These are phyloP conservation scores for Mycena maculata DNA, from an alignment of 768 basidiomycete genomes.

Conservation along the genomic window DNA sequence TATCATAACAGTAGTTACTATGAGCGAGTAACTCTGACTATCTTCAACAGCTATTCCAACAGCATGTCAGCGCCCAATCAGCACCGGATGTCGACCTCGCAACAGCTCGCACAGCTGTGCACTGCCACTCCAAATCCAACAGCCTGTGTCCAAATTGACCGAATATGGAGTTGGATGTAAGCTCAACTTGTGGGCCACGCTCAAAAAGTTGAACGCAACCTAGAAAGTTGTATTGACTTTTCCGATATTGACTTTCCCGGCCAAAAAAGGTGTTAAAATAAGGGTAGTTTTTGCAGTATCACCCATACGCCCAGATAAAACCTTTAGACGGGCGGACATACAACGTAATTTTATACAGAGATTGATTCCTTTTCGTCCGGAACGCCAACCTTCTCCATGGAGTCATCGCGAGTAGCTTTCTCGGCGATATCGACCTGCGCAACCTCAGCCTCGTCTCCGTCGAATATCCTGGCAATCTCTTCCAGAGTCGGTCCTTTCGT, in stretches of 20 bases:
- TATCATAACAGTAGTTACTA: too few relatives aligned
- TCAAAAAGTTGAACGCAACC: constrained; percentile 10
- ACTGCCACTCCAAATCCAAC: too few relatives aligned
- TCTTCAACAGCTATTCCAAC: too few relatives aligned
- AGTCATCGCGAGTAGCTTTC: constrained; percentile 17
- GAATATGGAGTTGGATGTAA: constrained; percentile 8
- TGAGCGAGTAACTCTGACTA: too few relatives aligned
- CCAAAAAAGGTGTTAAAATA: constrained; percentile 6
- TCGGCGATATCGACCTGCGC: constrained; percentile 14
- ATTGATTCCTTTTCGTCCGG: constrained; percentile 15
- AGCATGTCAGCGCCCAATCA: too few relatives aligned
- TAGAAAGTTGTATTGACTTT: constrained; percentile 16
- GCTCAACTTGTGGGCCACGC: neutral
- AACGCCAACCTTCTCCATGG: constrained; percentile 20
- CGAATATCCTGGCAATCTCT: constrained; percentile 67
- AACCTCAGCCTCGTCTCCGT: constrained; percentile 55
- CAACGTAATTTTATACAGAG: constrained; percentile 14
- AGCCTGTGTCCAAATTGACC: too few relatives aligned
- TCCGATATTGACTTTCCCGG: neutral
- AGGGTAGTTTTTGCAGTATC: constrained; percentile 15
- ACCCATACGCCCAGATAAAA: constrained; percentile 9
- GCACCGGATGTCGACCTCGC: too few relatives aligned
- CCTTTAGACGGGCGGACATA: constrained; percentile 7
- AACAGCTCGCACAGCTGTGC: too few relatives aligned
- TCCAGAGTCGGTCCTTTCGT: constrained; percentile 63